These are phyloP conservation scores for Lathyrus tuberosus DNA, from an alignment of 306 rosid genomes.

Conservation along the genomic window DNA sequence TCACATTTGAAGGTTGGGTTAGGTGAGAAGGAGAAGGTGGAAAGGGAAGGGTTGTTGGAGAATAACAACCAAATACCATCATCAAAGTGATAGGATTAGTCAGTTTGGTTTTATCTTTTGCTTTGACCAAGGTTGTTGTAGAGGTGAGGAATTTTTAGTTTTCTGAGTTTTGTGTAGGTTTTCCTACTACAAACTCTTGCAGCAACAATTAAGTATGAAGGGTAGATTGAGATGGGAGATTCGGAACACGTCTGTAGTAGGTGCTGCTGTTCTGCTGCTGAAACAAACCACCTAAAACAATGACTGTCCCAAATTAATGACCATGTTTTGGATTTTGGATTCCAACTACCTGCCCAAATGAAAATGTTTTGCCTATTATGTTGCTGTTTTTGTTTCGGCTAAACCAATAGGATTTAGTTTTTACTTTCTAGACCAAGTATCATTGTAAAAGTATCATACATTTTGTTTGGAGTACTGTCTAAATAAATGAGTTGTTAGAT, in stretches of 20 bases:
- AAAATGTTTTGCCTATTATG: slow-evolving; percentile 27
- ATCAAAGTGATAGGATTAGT: slow-evolving; percentile 53
- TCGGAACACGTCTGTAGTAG: slow-evolving; percentile 26
- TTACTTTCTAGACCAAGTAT: slow-evolving; percentile 23
- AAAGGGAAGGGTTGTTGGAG: slow-evolving; percentile 47
- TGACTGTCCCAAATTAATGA: slow-evolving; percentile 32
- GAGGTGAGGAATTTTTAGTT: slow-evolving; percentile 27
- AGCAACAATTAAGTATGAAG: slow-evolving; percentile 27
- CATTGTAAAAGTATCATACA: slow-evolving; percentile 12
- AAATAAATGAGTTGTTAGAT: slow-evolving; percentile 16
- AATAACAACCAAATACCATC: slow-evolving; percentile 59
- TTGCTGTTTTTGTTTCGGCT: slow-evolving; percentile 33
- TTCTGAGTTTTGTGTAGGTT: slow-evolving; percentile 29
- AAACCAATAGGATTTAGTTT: slow-evolving; percentile 33
- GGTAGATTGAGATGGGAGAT: slow-evolving; percentile 32
- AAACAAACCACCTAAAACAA: slow-evolving; percentile 32
- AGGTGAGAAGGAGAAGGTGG: slow-evolving; percentile 54
- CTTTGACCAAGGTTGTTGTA: slow-evolving; percentile 32
- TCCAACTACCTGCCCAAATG: neutral
- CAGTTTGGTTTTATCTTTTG: slow-evolving; percentile 12
- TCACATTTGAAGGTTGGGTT: slow-evolving; percentile 36
- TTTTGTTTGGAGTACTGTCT: slow-evolving; percentile 21
- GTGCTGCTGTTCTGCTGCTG: slow-evolving; percentile 31
- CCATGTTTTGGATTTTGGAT: slow-evolving; percentile 23
- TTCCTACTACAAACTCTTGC: neutral